Base-by-base conservation (phyloP, 148 eudicot species). In the Drosera capensis region DNA sequence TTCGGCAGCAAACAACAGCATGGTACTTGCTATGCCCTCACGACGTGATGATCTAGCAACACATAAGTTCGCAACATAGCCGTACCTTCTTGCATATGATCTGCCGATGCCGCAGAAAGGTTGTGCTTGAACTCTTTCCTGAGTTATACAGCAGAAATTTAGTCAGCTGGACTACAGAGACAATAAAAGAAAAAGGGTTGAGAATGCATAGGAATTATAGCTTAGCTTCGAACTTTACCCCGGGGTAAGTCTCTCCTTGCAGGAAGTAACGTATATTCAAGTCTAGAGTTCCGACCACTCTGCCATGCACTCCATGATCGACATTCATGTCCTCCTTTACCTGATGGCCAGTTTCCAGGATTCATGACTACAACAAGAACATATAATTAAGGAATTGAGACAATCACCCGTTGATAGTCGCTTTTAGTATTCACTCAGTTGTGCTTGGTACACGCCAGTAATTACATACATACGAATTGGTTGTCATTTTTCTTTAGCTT, bases 221-320 rank as follows among this genome's bases (percentile, higher is more conserved):
- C 22, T 39, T 25, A 23, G 12, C 23, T 23, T 9, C 40, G 45
- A 0, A 11, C n/a, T 60, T 63, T 76, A 87, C 94, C 96, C 86
- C 80, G 3, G 94, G 90, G 56, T 69, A 87, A 40, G 88, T 65
- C 57, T 79, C 78, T 28, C 80, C 82, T 15, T 67, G 75, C 60
- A 70, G 54, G 63, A 87, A 57, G 65, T 55, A 39, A 11, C 70
- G 55, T 20, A 74, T 79, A 68, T 71, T 74, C 63, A 87, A 58
- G 67, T 82, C 94, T 46, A 82, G 58, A 7, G 96, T 87, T 51
- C 86, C 96, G n/a, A 79, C 85, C 1, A 87, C 68, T 55, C 71
- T 78, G 75, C 82, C 74, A 19, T 73, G 49, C 16, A 71, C 58
- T 2, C 67, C 70, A 49, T 55, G 62, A 42, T 63, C 65, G 14